Conservation (phyloP, 441 rosid genomes). For the Viola pubescens region DNA sequence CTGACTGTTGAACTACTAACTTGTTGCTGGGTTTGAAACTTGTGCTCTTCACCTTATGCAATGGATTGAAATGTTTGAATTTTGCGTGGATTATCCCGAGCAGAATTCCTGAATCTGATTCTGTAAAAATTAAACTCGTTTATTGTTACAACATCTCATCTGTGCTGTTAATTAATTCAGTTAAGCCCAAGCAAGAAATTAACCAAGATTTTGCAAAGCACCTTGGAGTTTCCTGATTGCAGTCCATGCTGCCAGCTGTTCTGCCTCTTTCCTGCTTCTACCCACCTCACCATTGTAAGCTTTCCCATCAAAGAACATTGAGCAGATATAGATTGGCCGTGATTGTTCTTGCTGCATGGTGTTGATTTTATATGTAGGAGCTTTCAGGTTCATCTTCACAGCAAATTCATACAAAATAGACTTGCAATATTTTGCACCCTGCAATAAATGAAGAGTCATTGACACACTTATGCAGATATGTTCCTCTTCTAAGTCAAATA, state of each 20-base stretch:
- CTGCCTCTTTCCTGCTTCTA: conserved; percentile 25
- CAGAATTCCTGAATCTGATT: conserved; percentile 13
- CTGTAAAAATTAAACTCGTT: conserved; percentile 17
- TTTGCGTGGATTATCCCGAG: conserved; percentile 7
- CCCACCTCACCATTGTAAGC: conserved; percentile 13
- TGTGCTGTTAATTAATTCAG: too few relatives aligned
- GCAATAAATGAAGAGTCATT: too few relatives aligned
- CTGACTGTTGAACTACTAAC: conserved; percentile 1
- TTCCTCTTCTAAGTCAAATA: too few relatives aligned
- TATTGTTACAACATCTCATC: too few relatives aligned
- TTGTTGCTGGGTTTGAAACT: background rate
- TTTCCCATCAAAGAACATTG: conserved; percentile 20
- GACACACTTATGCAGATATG: too few relatives aligned
- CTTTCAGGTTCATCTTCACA: too few relatives aligned
- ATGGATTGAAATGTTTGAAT: background rate
- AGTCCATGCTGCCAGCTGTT: conserved; percentile 21
- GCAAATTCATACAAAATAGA: too few relatives aligned
- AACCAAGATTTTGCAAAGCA: conserved; percentile 10
- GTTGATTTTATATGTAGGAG: too few relatives aligned
- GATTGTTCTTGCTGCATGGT: too few relatives aligned
- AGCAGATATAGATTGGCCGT: conserved; percentile 13
- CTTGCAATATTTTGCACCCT: too few relatives aligned
- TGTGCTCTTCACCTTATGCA: background rate
- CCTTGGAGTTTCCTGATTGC: conserved; percentile 22
- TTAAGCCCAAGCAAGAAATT: too few relatives aligned